These are phyloP conservation scores for Microdochium bolleyi DNA, from an alignment of 2,329 filamentous ascomycete species.

Conservation along the genomic window DNA sequence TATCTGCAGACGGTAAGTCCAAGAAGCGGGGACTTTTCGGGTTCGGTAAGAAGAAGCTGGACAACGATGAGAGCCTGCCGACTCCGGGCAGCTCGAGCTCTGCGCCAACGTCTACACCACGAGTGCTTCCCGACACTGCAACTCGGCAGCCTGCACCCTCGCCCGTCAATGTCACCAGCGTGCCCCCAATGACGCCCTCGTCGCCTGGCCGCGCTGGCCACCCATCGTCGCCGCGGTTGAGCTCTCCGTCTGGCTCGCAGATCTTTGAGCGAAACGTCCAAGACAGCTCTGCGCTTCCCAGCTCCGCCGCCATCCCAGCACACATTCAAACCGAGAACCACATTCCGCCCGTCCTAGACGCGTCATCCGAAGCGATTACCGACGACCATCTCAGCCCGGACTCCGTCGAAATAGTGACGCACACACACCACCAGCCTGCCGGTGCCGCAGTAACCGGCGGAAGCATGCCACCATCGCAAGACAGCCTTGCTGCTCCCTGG, in stretches of 20 bases:
- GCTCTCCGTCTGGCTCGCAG: slow-evolving; percentile 68
- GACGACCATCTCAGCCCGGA: slow-evolving; percentile 79
- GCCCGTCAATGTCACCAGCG: slow-evolving; percentile 28
- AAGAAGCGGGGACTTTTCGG: slow-evolving; percentile 54
- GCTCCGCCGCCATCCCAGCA: slow-evolving; percentile 78
- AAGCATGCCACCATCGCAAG: slow-evolving; percentile 3
- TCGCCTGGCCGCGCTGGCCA: slow-evolving; percentile 59
- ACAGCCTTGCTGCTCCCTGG: slow-evolving; percentile 29
- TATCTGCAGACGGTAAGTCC: slow-evolving; percentile 21
- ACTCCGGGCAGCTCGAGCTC: slow-evolving; percentile 14
- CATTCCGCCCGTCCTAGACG: slow-evolving; percentile 85
- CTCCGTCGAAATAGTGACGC: slow-evolving; percentile 86
- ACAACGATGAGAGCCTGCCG: slow-evolving; percentile 24
- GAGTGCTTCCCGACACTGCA: slow-evolving; percentile 26
- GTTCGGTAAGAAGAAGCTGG: slow-evolving; percentile 54
- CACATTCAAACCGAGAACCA: slow-evolving; percentile 93
- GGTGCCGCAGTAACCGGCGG: slow-evolving; percentile 55
- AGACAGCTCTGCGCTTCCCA: slow-evolving; percentile 63
- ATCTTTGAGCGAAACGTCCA: slow-evolving; percentile 97
- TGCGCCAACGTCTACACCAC: slow-evolving; percentile 19
- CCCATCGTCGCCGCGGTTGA: slow-evolving; percentile 64
- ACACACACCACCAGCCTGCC: slow-evolving; percentile 75
- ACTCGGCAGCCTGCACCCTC: slow-evolving; percentile 28
- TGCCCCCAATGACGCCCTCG: slow-evolving; percentile 40
- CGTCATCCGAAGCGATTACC: slow-evolving; percentile 86